Evolutionary conservation across 192 early-diverging fungal species (phyloP).

Genomic region (Dissophora globulifera): DNA sequence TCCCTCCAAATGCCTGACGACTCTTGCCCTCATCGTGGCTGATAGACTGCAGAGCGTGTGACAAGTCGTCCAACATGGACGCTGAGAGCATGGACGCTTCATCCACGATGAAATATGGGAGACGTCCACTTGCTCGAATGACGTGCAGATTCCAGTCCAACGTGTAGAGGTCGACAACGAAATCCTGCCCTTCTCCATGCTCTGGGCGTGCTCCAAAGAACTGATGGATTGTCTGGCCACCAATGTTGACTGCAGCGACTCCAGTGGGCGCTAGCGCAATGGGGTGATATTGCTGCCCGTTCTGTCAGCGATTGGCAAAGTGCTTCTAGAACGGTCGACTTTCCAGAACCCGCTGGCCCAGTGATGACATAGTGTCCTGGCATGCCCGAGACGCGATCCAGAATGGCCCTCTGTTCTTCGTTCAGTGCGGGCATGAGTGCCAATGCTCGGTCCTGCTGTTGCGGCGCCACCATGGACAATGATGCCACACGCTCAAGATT

Average conservation of each 20-base stretch:
- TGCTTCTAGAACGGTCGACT: slow-evolving; percentile 6
- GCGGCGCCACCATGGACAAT: too few species aligned
- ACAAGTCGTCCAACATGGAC: neutral
- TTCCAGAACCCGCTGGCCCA: slow-evolving; percentile 26
- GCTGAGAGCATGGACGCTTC: slow-evolving; percentile 24
- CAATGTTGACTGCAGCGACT: slow-evolving; percentile 28
- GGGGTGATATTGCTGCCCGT: too few species aligned
- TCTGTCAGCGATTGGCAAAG: too few species aligned
- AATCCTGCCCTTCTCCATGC: too few species aligned
- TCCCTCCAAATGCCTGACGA: slow-evolving; percentile 1
- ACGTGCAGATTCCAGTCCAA: slow-evolving; percentile 5
- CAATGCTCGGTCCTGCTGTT: too few species aligned
- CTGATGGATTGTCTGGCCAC: slow-evolving; percentile 18
- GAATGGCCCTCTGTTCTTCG: neutral
- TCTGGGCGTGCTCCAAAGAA: slow-evolving; percentile 1
- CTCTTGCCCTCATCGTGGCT: too few species aligned
- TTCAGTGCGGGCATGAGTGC: neutral
- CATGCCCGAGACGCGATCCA: neutral
- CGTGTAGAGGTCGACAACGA: too few species aligned
- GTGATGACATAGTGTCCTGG: slow-evolving; percentile 9
- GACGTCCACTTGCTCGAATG: neutral
- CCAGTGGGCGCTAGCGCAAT: slow-evolving; percentile 11
- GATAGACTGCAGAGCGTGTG: slow-evolving; percentile 4
- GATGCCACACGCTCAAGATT: neutral
- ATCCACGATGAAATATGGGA: slow-evolving; percentile 4